These are phyloP conservation scores for Barnettozyma hawaiiensis DNA, from an alignment of 1,139 yeast genomes.

Conservation along the genomic window DNA sequence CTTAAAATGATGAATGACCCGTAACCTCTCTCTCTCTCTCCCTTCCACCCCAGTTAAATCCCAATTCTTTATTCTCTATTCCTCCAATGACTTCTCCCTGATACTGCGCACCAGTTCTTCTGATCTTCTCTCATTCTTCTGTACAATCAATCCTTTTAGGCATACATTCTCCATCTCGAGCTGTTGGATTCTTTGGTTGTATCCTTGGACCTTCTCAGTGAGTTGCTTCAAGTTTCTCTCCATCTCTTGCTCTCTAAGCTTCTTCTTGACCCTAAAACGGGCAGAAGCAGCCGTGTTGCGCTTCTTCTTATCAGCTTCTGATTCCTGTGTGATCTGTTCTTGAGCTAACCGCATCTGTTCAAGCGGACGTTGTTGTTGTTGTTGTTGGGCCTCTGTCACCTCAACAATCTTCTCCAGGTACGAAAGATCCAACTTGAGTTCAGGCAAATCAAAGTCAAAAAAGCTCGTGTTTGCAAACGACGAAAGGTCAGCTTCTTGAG, in stretches of 20 bases:
- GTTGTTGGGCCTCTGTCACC: not conserved
- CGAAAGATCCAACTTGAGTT: not conserved
- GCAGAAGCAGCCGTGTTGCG: constrained; percentile 63
- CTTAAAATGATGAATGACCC: not conserved
- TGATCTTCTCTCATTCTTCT: constrained; percentile 39
- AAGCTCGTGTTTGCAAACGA: constrained; percentile 43
- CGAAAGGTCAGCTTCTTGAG: constrained; percentile 34
- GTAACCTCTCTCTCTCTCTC: too few relatives aligned
- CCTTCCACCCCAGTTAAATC: too few relatives aligned
- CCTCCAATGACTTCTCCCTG: constrained; percentile 20
- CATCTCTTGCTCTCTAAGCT: constrained; percentile 54
- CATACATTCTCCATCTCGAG: constrained; percentile 51
- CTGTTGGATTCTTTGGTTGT: constrained; percentile 42
- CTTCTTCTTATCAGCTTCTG: constrained; percentile 41
- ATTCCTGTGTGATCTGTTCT: not conserved
- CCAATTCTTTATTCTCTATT: not conserved
- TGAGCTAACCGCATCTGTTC: not conserved
- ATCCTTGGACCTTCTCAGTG: constrained; percentile 29
- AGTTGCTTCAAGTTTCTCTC: constrained; percentile 43
- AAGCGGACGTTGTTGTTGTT: not conserved
- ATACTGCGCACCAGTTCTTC: constrained; percentile 24
- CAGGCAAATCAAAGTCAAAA: constrained; percentile 38
- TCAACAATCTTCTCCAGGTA: constrained; percentile 1
- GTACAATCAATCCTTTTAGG: constrained; percentile 42
- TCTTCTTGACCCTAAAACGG: constrained; percentile 55